Conservation (phyloP, 805 yeast species). For the Naumovozyma castellii region DNA sequence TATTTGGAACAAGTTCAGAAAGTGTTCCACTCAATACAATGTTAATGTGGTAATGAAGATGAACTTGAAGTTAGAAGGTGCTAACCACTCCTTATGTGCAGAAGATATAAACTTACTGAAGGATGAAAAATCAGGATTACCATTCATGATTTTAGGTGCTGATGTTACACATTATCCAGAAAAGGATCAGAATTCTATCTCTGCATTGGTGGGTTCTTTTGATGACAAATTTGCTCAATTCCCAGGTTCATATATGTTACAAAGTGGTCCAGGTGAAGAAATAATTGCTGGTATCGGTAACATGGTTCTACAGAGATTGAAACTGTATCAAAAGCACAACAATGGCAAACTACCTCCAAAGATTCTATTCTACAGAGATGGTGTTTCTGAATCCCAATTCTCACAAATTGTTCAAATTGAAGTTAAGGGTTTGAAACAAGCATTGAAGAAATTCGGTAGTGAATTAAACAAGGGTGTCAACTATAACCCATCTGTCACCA, state of each 20-base stretch:
- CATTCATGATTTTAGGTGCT: constrained; percentile 17
- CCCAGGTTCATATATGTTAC: constrained; percentile 17
- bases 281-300: constrained; percentile 13
- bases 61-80: constrained; percentile 16
- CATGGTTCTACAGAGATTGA: constrained; percentile 11
- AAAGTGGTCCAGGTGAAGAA: constrained; percentile 16
- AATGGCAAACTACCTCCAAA: constrained; percentile 17
- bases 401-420: constrained; percentile 15
- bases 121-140: constrained; percentile 12
- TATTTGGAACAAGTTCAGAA: constrained; percentile 16
- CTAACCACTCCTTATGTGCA: constrained; percentile 13
- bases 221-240: constrained; percentile 17
- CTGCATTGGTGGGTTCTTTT: constrained; percentile 15
- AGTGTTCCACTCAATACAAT: constrained; percentile 13
- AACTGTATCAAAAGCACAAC: constrained; percentile 11
- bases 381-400: constrained; percentile 19
- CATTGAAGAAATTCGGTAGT: constrained; percentile 9
- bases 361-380: constrained; percentile 19
- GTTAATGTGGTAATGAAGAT: constrained; percentile 19
- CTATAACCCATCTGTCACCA: constrained; percentile 15
- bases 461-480: constrained; percentile 4
- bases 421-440: constrained; percentile 13
- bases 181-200: constrained; percentile 16
- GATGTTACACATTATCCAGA: constrained; percentile 23
- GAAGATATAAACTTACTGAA: constrained; percentile 7